Conservation (phyloP, 768 basidiomycete species). For the Macrolepiota albuminosa region DNA sequence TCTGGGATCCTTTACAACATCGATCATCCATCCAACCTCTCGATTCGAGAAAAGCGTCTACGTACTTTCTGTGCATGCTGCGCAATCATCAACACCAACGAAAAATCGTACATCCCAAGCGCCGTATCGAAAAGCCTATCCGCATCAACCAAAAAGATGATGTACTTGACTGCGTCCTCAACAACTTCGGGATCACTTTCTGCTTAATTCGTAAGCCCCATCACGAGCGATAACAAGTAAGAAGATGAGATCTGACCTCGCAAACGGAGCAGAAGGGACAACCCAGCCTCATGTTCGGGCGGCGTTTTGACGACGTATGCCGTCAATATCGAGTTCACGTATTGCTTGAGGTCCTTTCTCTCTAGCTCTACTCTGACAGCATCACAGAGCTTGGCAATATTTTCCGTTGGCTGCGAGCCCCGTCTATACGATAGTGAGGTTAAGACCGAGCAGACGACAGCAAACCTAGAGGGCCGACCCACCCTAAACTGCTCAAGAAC, state of each 20-base stretch:
- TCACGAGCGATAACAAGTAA: neutral
- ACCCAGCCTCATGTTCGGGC: conserved; percentile 83
- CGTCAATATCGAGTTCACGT: conserved; percentile 88
- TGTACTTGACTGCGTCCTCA: conserved; percentile 96
- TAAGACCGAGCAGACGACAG: neutral
- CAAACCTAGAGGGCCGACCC: conserved; percentile 14
- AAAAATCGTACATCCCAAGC: conserved; percentile 98
- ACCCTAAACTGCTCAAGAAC: conserved; percentile 86
- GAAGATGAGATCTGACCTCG: conserved; percentile 49
- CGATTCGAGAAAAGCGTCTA: neutral
- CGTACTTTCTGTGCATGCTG: conserved; percentile 93
- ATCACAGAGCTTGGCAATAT: conserved; percentile 71
- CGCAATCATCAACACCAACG: conserved; percentile 90
- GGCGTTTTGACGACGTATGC: conserved; percentile 91
- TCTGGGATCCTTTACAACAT: conserved; percentile 75
- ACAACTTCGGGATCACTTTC: conserved; percentile 66
- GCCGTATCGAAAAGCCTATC: conserved; percentile 90
- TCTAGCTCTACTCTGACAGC: conserved; percentile 71
- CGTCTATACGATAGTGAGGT: conserved; percentile 36
- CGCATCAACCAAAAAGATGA: conserved; percentile 96
- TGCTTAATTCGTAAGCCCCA: conserved; percentile 24
- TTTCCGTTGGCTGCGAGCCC: conserved; percentile 51
- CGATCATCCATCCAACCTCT: neutral
- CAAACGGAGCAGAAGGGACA: conserved; percentile 68
- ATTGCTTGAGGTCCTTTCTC: conserved; percentile 64